A percentile compares a stretch with the other conserved stretches of the same genome.
These are phyloP conservation scores for Russula compacta DNA, from an alignment of 768 basidiomycete genomes.

Conservation along the genomic window DNA sequence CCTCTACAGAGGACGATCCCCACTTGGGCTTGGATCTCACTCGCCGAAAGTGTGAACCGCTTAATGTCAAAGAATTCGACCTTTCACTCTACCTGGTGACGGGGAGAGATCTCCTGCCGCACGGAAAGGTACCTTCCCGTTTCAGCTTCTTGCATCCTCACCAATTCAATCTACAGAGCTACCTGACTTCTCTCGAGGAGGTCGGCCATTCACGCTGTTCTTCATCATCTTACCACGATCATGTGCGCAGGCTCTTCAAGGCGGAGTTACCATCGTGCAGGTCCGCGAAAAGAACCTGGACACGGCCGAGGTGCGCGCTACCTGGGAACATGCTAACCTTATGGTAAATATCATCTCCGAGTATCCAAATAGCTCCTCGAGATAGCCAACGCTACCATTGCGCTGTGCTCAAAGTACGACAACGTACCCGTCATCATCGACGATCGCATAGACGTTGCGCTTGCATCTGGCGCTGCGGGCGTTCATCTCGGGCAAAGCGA, in stretches of 20 bases:
- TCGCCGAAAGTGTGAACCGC: background rate
- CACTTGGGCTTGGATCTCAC: background rate
- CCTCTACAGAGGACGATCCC: background rate
- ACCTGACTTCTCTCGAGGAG: conserved; percentile 13
- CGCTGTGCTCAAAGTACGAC: conserved; percentile 65
- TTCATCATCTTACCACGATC: background rate
- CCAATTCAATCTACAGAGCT: background rate
- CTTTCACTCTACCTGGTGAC: conserved; percentile 85
- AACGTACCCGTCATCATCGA: conserved; percentile 80
- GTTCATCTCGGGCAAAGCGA: conserved; percentile 89
- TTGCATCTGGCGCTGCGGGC: conserved; percentile 67
- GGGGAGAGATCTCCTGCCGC: conserved; percentile 65
- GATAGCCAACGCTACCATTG: conserved; percentile 61
- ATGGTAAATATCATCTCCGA: background rate
- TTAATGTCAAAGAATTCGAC: conserved; percentile 31
- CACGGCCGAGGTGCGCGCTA: conserved; percentile 57
- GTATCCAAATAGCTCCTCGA: conserved; percentile 52
- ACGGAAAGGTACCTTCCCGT: conserved; percentile 48
- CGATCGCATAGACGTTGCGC: conserved; percentile 79
- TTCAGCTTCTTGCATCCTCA: background rate
- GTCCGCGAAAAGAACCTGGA: conserved; percentile 79
- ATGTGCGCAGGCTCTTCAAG: conserved; percentile 53
- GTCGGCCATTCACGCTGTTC: background rate
- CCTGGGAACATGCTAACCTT: background rate
- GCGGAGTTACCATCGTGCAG: conserved; percentile 87